phyloP scores from a whole-genome alignment of 2,329 filamentous ascomycete species.

The Diaporthe nobilis region DNA sequence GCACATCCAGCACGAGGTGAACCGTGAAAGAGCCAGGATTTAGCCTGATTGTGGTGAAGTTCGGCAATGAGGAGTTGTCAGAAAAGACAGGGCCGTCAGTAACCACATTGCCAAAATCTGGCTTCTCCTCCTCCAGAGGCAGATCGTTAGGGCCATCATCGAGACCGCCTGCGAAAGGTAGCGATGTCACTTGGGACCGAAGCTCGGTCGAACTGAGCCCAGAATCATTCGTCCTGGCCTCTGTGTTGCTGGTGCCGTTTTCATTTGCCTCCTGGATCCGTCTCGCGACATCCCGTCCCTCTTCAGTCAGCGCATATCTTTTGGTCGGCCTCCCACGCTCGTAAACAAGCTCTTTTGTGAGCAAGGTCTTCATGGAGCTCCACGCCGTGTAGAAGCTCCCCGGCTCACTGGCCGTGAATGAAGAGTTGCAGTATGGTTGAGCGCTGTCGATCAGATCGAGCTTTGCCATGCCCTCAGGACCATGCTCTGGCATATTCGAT shows the following conservation, averaged over 20 bases:
- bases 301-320: slow-evolving; percentile 80
- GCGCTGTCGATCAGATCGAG: slow-evolving; percentile 76
- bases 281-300: slow-evolving; percentile 81
- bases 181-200: neutral
- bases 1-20: slow-evolving; percentile 79
- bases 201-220: neutral
- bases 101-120: slow-evolving; percentile 56
- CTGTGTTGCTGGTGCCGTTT: slow-evolving; percentile 28
- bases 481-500: slow-evolving; percentile 69
- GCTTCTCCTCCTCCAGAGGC: slow-evolving; percentile 44
- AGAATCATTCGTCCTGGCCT: neutral
- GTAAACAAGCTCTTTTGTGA: slow-evolving; percentile 80
- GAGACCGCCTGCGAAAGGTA: neutral
- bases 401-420: slow-evolving; percentile 76
- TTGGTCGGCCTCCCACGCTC: slow-evolving; percentile 77
- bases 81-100: slow-evolving; percentile 53
- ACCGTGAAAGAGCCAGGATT: slow-evolving; percentile 78
- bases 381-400: slow-evolving; percentile 84
- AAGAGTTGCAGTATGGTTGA: slow-evolving; percentile 80
- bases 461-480: slow-evolving; percentile 74
- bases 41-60: slow-evolving; percentile 72
- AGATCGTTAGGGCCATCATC: slow-evolving; percentile 38
- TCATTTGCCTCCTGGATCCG: slow-evolving; percentile 67
- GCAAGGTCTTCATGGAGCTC: slow-evolving; percentile 84
- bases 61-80: slow-evolving; percentile 54